A percentile compares a stretch with the other conserved stretches of the same genome.
These are phyloP conservation scores for Entomortierella beljakovae DNA, from an alignment of 192 early-diverging fungal genomes.

Conservation along the genomic window DNA sequence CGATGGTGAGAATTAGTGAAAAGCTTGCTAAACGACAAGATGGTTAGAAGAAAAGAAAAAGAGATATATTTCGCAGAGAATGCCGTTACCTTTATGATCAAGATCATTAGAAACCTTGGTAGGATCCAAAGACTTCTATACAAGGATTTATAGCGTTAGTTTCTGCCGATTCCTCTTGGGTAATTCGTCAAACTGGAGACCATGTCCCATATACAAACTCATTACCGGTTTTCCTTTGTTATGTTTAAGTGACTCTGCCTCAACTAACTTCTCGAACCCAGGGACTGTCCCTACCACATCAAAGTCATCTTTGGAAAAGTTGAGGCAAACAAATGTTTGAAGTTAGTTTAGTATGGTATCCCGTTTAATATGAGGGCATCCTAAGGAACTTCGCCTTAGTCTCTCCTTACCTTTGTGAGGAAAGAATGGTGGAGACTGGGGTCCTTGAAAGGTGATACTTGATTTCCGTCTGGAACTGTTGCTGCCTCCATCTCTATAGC, in stretches of 20 bases:
- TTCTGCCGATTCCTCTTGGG: neutral
- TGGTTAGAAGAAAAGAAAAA: neutral
- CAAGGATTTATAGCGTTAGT: neutral
- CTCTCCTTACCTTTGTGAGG: constrained; percentile 28
- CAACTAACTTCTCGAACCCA: constrained; percentile 32
- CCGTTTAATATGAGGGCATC: neutral
- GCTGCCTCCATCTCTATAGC: constrained; percentile 38
- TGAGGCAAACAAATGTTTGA: neutral
- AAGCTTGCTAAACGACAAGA: too few species aligned
- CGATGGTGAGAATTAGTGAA: too few species aligned
- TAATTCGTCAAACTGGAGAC: neutral
- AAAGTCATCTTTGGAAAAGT: constrained; percentile 21
- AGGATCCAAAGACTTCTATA: neutral
- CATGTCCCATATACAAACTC: too few species aligned
- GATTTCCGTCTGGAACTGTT: constrained; percentile 32
- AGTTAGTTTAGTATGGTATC: neutral
- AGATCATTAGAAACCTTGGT: neutral
- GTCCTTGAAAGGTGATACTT: constrained; percentile 23
- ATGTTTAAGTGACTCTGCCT: constrained; percentile 21
- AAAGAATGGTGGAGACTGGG: constrained; percentile 32
- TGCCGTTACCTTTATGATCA: constrained; percentile 1
- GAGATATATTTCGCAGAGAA: neutral
- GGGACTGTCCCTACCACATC: constrained; percentile 39
- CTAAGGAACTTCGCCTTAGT: neutral
- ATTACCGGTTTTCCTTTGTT: constrained; percentile 27